A percentile compares a stretch with the other conserved stretches of the same genome.
Conservation (phyloP, 1,139 yeast genomes). For the Lodderomyces metapsilosis region DNA sequence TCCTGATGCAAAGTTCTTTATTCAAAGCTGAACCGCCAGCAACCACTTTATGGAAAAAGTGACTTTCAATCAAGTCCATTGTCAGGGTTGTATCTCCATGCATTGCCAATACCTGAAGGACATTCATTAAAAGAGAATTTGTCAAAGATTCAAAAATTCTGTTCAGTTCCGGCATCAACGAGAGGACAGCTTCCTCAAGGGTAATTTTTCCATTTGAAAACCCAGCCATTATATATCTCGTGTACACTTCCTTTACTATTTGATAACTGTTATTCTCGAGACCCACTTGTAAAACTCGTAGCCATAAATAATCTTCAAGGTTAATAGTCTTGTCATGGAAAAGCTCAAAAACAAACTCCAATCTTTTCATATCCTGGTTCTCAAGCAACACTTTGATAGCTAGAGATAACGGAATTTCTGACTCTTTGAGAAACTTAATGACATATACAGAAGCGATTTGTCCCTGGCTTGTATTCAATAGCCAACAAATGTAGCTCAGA, state of each 20-base stretch:
- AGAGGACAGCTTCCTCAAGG: constrained; percentile 24
- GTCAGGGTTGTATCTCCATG: constrained; percentile 42
- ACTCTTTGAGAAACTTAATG: neutral
- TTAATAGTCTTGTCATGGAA: constrained; percentile 9
- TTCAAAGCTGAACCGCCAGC: constrained; percentile 35
- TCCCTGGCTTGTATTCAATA: constrained; percentile 1
- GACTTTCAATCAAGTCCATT: constrained; percentile 35
- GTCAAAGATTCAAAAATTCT: constrained; percentile 15
- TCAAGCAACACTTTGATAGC: neutral
- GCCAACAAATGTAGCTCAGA: constrained; percentile 6
- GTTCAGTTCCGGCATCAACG: constrained; percentile 7
- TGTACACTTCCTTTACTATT: constrained; percentile 30
- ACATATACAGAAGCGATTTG: constrained; percentile 1
- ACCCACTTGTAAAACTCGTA: constrained; percentile 23
- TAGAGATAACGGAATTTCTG: neutral
- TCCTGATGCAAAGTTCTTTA: constrained; percentile 31
- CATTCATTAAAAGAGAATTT: constrained; percentile 20
- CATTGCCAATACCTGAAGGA: constrained; percentile 32
- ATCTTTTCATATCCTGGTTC: neutral
- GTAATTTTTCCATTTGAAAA: constrained; percentile 21
- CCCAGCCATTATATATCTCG: constrained; percentile 30
- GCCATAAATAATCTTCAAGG: constrained; percentile 23
- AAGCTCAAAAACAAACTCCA: neutral
- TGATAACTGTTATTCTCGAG: constrained; percentile 24
- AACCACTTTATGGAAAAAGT: constrained; percentile 31